Conservation (phyloP, 768 basidiomycete genomes). For the Tulasnella sp. region DNA sequence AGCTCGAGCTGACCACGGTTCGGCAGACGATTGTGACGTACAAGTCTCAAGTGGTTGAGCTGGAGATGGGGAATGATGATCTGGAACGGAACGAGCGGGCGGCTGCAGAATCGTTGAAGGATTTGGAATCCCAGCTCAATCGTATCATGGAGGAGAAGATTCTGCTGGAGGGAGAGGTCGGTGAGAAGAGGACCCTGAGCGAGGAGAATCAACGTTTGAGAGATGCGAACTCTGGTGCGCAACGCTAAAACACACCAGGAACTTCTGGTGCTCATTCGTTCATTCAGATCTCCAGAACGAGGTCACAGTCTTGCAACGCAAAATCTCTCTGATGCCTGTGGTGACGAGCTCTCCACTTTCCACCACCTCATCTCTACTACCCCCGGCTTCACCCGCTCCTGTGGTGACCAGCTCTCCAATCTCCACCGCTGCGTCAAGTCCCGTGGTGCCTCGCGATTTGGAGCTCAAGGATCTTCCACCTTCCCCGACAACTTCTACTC, state of each 20-base stretch:
- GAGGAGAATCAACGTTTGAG: constrained; percentile 50
- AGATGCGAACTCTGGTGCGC: constrained; percentile 49
- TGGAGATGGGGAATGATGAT: constrained; percentile 53
- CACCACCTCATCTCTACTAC: background rate
- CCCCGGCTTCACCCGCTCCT: background rate
- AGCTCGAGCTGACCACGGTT: constrained; percentile 44
- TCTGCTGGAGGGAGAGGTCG: constrained; percentile 50
- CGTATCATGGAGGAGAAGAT: constrained; percentile 52
- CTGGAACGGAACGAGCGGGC: constrained; percentile 51
- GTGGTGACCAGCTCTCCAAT: background rate
- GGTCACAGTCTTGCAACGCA: constrained; percentile 10
- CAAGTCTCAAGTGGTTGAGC: constrained; percentile 39
- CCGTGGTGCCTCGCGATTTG: background rate
- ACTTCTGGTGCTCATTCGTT: background rate
- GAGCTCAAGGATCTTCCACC: constrained; percentile 12
- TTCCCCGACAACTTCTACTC: background rate
- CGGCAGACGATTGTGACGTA: constrained; percentile 35
- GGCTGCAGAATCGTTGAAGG: constrained; percentile 38
- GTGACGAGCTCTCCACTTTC: background rate
- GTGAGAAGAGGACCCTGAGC: constrained; percentile 47
- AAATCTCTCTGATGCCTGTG: background rate
- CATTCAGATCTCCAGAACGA: constrained; percentile 21
- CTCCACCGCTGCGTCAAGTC: background rate
- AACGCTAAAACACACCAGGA: background rate
- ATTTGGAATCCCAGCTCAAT: constrained; percentile 46